phyloP scores from a whole-genome alignment of 2,329 filamentous ascomycete species.

The Chaetomium olivaceum region DNA sequence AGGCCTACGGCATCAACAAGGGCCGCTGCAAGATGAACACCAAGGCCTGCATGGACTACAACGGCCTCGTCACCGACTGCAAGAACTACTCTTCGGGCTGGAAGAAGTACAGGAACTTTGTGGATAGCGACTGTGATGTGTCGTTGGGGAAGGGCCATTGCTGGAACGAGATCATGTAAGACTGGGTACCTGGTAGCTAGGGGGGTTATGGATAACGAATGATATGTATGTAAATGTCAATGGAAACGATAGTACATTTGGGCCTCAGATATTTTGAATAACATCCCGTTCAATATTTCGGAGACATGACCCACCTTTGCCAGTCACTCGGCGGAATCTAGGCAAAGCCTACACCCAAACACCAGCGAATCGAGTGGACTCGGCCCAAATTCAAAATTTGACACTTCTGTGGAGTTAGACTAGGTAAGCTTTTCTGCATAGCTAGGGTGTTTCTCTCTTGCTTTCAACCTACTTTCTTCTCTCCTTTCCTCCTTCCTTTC shows the following conservation, averaged over 20 bases:
- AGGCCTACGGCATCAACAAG: conserved; percentile 10
- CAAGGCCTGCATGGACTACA: conserved; percentile 8
- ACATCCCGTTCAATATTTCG: not conserved
- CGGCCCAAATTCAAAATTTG: no score
- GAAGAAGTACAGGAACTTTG: conserved; percentile 7
- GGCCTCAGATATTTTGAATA: not conserved
- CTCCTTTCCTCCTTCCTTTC: no score
- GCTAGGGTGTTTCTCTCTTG: no score
- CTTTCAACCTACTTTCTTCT: no score
- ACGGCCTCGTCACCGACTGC: conserved; percentile 5
- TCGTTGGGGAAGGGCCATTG: conserved; percentile 5
- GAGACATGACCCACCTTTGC: no score
- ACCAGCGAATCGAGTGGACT: no score
- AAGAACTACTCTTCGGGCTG: conserved; percentile 8
- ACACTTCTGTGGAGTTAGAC: no score
- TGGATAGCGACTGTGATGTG: conserved; percentile 5
- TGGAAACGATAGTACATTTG: not conserved
- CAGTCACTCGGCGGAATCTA: no score
- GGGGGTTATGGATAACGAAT: not conserved
- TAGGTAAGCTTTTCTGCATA: no score
- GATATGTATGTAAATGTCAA: not conserved
- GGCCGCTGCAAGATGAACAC: conserved; percentile 4
- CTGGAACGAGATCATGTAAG: conserved; percentile 5
- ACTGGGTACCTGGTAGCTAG: not conserved
- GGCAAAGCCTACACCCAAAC: no score